Evolutionary conservation across 2,329 filamentous ascomycete genomes (phyloP).

Genomic region (Phaeosphaeriaceae sp.): DNA sequence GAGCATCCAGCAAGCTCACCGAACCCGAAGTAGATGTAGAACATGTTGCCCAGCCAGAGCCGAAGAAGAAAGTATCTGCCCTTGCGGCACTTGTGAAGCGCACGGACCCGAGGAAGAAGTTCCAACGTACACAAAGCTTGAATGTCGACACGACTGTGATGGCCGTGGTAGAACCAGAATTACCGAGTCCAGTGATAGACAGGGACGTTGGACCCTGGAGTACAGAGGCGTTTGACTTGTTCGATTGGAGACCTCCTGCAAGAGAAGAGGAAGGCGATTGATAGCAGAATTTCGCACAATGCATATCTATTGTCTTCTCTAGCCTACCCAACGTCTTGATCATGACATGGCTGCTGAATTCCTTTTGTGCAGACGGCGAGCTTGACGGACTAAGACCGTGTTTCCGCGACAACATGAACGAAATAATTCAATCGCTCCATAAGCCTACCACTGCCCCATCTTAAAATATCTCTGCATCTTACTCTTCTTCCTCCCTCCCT

Average conservation of each 20-base stretch:
- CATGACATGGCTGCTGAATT: too few species aligned
- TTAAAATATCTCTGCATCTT: too few species aligned
- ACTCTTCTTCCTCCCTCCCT: too few species aligned
- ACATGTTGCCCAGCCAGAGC: constrained; percentile 3
- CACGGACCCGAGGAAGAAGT: constrained; percentile 40
- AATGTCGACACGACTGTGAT: constrained; percentile 25
- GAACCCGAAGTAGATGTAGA: not conserved
- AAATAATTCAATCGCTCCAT: too few species aligned
- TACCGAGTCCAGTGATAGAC: constrained; percentile 52
- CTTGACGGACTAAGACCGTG: too few species aligned
- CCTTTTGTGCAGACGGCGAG: too few species aligned
- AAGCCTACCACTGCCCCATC: too few species aligned
- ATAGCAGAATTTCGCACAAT: too few species aligned
- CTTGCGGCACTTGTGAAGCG: constrained; percentile 37
- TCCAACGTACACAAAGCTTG: constrained; percentile 38
- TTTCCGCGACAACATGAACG: too few species aligned
- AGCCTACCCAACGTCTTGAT: too few species aligned
- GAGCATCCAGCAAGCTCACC: not conserved
- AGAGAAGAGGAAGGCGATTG: constrained; percentile 6
- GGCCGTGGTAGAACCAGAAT: constrained; percentile 20
- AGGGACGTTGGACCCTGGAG: constrained; percentile 72
- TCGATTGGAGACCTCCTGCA: constrained; percentile 65
- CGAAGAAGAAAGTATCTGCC: constrained; percentile 23
- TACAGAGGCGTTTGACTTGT: constrained; percentile 70
- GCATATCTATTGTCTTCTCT: too few species aligned